Base-by-base conservation (phyloP, 768 basidiomycete species). In the Terana coerulea region DNA sequence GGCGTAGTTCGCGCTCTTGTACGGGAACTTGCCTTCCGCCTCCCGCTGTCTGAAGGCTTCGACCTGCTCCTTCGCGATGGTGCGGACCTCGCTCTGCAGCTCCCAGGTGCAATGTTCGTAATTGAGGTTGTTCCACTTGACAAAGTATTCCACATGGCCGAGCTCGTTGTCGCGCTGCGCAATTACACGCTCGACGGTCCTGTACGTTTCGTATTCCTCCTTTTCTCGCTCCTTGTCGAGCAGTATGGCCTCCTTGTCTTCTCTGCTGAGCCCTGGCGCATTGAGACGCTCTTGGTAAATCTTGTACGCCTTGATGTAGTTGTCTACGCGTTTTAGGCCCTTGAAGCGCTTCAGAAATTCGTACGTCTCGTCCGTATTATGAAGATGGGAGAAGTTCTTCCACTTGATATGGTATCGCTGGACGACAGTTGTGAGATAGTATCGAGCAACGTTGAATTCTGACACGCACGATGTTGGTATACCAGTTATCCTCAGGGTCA, bases 321-420 rank as follows among this genome's bases (percentile, higher is more conserved):
- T 98, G 72, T 98, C 97, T 56, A 99, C 91, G 45, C 94, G 90
- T 69, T 98, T 98, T 59, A 97, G 77, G 24, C 97, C 97, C 65
- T 86, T 90, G 80, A 88, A 98, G 22, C 88, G 83, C 69, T 95
- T 98, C 53, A 98, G 74, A 69, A 95, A 98, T 64, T 93, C 86
- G 74, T 98, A 97, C 14, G 86, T 86, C 70, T 99, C 97, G 65
- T 98, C 95, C n/a, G 97, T 99, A 64, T 99, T 98, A 75, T 98
- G 97, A 14, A 98, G 78, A 67, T 98, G 95, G 9, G 94, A 97
- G 69, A 94, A 98, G 60, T 84, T 85, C 70, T 98, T 98, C 97
- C 97, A 99, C 70, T 99, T 99, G 76, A 99, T 94, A 67, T 98
- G 93, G 75, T 88, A 99, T 46, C 94, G 93, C 94, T 97, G 64